Percentiles rank a stretch among this genome's conserved stretches.
Evolutionary conservation across 73 alveolate species (phyloP).

Genomic region (Breviolum minutum): DNA sequence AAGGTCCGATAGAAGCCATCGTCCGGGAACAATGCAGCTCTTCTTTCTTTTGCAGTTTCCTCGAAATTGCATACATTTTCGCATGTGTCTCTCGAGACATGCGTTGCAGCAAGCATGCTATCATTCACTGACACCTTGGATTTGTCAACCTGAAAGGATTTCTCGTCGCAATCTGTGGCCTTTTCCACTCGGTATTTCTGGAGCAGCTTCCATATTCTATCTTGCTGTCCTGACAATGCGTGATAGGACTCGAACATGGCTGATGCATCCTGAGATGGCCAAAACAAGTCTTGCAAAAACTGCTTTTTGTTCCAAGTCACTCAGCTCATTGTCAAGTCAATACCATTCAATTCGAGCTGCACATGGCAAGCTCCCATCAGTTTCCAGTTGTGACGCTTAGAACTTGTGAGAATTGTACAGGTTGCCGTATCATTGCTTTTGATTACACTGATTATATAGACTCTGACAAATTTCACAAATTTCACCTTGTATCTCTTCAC

Average conservation of each 20-base stretch:
- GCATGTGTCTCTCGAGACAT: not conserved
- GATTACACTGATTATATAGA: no score
- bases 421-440: no score
- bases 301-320: no score
- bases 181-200: not conserved
- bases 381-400: no score
- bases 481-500: no score
- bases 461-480: no score
- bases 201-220: not conserved
- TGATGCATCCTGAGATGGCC: not conserved
- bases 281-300: no score
- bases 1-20: conserved; percentile 38
- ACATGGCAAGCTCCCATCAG: no score
- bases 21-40: conserved; percentile 36
- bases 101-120: conserved; percentile 24
- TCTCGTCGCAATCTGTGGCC: not conserved
- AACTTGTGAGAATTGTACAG: no score
- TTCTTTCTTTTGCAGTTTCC: conserved; percentile 31
- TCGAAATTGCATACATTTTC: not conserved
- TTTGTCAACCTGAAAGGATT: not conserved
- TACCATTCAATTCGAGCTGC: no score
- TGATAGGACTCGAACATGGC: conserved; percentile 44
- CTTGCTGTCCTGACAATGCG: conserved; percentile 15
- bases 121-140: not conserved
- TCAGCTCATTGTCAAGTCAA: no score